Evolutionary conservation across 2,329 filamentous ascomycete genomes (phyloP), one percentile per base, ranked within the genome.

Genomic region (Thelonectria discophora): DNA sequence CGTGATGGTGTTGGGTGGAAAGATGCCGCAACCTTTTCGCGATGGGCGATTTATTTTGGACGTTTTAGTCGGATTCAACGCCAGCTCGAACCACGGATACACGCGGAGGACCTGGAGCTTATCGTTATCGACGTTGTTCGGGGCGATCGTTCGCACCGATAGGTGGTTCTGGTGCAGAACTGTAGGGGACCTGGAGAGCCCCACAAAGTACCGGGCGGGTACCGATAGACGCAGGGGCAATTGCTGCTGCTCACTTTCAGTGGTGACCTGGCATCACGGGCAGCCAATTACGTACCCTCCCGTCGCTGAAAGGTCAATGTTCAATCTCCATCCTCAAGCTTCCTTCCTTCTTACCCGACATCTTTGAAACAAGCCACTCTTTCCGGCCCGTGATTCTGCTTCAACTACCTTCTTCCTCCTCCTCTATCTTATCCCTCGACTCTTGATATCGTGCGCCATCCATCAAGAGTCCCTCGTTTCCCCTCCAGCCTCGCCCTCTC

Each of bases 231-330:
- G 42, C 58, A 52, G 42, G 58, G 42, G 58, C 64, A 58, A 55
- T 30, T 30, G 27, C 27, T 30, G 27, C 27, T 30, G 27, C 27
- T 30, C 64, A 58, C 55, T 43, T 43, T 48, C 48, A 43, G 49
- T 66, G 68, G 60, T 70, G 66, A 71, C 65, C 69, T 71, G 69
- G 69, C 69, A 68, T 71, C 69, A 70, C 51, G 47, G 58, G 61
- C 58, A 62, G 49, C 68, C 65, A 70, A 69, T 72, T 71, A 70
- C 69, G 69, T 71, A 71, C 49, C 42, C 27, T 18, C n/a, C n/a
- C n/a, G n/a, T n/a, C 42, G 32, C 40, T n/a, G 51, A 37, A n/a
- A 39, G 30, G 46, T 48, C 20, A 24, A 32, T 54, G 34, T 43
- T 20, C 47, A 42, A 47, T 52, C 49, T 55, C 42, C 53, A 56